Evolutionary conservation across 495 filamentous ascomycete species (phyloP), one percentile per base, ranked within the genome.

Genomic region (Hypoxylon lenormandii): DNA sequence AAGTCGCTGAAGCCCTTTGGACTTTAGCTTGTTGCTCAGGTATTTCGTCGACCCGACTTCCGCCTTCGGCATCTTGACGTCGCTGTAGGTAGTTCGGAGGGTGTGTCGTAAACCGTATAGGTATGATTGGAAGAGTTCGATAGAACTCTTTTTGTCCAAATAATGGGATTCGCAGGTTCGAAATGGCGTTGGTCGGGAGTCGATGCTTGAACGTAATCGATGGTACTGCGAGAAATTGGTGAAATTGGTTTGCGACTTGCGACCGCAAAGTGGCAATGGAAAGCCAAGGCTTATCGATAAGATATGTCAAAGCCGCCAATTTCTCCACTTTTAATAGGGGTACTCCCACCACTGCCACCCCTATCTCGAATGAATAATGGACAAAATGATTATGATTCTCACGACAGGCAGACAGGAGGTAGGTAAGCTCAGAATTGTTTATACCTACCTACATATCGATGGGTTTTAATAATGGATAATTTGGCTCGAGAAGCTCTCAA

Each of bases 11-110:
- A 97, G 83, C 40, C 94, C 94, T 80, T 93, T 94, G 67, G 89
- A 82, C 76, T 97, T 97, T 78, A 97, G 86, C 77, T 92, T 90
- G 79, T 98, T 98, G 78, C 84, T 86, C 48, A 98, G 84, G 66
- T 91, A 85, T 74, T 98, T 98, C 3, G 88, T 92, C 26, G 87
- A 88, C 21, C 95, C 96, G 18, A 91, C 88, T 82, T 98, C 95
- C 62, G 96, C 96, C 80, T 89, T 89, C 56, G 91, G 91, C 96
- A 98, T 98, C n/a, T 72, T 91, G 81, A 56, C 55, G 58, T 47
- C 23, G 37, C 61, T 40, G 37, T 12, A 28, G 13, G 18, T 33
- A 22, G 42, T 16, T 45, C 16, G 16, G 5, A 3, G 3, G 15
- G 16, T 45, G 2, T 21, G 3, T 19, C 16, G 42, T 19, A 10